Base-by-base conservation (phyloP, 2,329 filamentous ascomycete genomes). In the Fusarium paranaense region DNA sequence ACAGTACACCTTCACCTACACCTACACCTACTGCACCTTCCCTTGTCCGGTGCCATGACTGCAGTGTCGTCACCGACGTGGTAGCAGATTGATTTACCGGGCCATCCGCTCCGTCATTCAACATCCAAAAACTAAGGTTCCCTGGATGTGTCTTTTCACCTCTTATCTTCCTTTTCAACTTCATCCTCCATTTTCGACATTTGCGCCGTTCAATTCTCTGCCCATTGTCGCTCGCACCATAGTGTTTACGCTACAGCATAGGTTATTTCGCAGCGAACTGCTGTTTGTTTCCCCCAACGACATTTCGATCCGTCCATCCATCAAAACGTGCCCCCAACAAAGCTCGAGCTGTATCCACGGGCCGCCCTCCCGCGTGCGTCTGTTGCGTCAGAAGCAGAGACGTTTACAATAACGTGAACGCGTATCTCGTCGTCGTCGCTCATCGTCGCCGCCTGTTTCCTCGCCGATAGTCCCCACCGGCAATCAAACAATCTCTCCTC, bases 71-170 rank as follows among this genome's bases (percentile, higher is more conserved):
- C 72, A 75, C 69, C 30, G 63, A 50, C 47, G 64, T 42, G 32
- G 30, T 22, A 32, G 38, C 52, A 40, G 25, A 37, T 30, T 67
- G 45, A 59, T 59, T 56, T 47, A 61, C 71, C 68, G 72, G 68
- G 52, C 30, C 42, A 72, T 74, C 68, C 72, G 72, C 54, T 73
- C 71, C 71, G 71, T 74, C 50, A 66, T 52, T 27, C 61, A 56
- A 35, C 27, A 20, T 37, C 54, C 16, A 22, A 58, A 47, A 50
- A 18, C 35, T 37, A 37, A 37, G 35, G n/a, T 40, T 56, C 18
- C 60, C 40, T 27, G 45, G 37, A 50, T 50, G 45, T 16, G 25
- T 50, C 45, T 22, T 58, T 72, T 58, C 68, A 22, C 47, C 60
- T 60, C 22, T 59, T 65, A 45, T 67, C 56, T 58, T 63, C 47